These are phyloP conservation scores for Phylloporus arenicola DNA, from an alignment of 768 basidiomycete genomes.

Conservation along the genomic window DNA sequence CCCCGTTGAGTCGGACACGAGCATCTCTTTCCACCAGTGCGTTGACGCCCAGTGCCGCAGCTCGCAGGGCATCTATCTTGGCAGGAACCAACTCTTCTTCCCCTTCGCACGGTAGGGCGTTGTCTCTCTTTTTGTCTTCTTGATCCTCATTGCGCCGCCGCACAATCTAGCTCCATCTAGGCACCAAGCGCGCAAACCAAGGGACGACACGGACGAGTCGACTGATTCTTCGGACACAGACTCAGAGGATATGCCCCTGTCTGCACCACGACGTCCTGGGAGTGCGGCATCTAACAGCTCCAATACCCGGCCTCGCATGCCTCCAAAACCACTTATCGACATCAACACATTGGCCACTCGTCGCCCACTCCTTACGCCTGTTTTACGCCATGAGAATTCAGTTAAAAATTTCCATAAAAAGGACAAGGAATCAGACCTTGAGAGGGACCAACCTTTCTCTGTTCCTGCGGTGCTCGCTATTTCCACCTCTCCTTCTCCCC, in stretches of 20 bases:
- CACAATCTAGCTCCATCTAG: constrained; percentile 4
- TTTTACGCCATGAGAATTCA: constrained; percentile 27
- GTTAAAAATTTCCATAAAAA: constrained; percentile 19
- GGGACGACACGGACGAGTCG: constrained; percentile 21
- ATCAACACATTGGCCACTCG: constrained; percentile 29
- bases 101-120: constrained; percentile 27
- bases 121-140: not conserved
- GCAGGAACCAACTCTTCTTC: constrained; percentile 29
- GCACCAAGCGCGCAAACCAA: constrained; percentile 1
- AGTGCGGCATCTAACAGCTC: constrained; percentile 43
- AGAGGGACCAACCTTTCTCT: constrained; percentile 28
- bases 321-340: constrained; percentile 42
- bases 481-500: constrained; percentile 16
- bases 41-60: constrained; percentile 45
- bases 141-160: not conserved
- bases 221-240: constrained; percentile 36
- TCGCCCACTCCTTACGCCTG: constrained; percentile 33
- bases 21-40: constrained; percentile 60
- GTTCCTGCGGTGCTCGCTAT: constrained; percentile 23
- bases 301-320: constrained; percentile 25
- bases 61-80: constrained; percentile 44
- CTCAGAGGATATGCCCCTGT: constrained; percentile 61
- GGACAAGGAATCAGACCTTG: constrained; percentile 15
- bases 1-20: constrained; percentile 29
- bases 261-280: constrained; percentile 61